phyloP scores from a whole-genome alignment of 2,329 filamentous ascomycete genomes.

The Metarhizium brunneum region DNA sequence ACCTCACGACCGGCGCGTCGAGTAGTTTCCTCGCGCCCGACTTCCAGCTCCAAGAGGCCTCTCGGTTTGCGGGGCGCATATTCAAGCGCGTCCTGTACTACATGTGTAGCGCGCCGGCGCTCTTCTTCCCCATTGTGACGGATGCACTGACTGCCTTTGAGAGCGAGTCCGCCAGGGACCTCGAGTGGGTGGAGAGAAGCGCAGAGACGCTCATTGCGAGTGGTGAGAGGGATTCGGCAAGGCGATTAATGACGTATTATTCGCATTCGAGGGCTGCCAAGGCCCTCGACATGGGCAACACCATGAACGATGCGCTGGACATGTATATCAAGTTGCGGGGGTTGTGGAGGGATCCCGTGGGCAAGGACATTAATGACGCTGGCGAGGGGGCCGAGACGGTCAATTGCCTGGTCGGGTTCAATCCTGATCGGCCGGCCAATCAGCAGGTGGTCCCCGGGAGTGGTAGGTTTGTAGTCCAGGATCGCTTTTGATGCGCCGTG shows the following conservation, averaged over 20 bases:
- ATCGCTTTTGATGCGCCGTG: background rate
- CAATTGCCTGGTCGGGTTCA: slow-evolving; percentile 22
- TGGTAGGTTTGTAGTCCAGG: background rate
- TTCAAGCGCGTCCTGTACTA: slow-evolving; percentile 21
- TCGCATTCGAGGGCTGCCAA: slow-evolving; percentile 13
- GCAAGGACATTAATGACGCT: slow-evolving; percentile 22
- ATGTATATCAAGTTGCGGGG: slow-evolving; percentile 16
- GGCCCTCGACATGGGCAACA: slow-evolving; percentile 13
- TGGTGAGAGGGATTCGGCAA: slow-evolving; percentile 12
- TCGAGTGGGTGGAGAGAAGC: slow-evolving; percentile 14
- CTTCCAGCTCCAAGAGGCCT: slow-evolving; percentile 18
- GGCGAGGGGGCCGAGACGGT: slow-evolving; percentile 22
- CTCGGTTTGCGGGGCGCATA: slow-evolving; percentile 15
- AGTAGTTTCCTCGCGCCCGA: slow-evolving; percentile 16
- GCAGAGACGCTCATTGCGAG: slow-evolving; percentile 10
- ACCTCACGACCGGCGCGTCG: slow-evolving; percentile 17
- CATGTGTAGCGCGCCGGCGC: slow-evolving; percentile 16
- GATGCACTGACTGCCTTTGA: slow-evolving; percentile 15
- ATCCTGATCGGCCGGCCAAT: slow-evolving; percentile 15
- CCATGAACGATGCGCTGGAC: slow-evolving; percentile 13
- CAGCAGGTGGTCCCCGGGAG: background rate
- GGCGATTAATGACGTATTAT: slow-evolving; percentile 14
- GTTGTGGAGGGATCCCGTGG: slow-evolving; percentile 14
- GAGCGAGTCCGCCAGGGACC: slow-evolving; percentile 10
- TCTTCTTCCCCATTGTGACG: slow-evolving; percentile 15